Evolutionary conservation across 1,139 yeast genomes (phyloP).

Genomic region (Kurtzmaniella quercitrusa): DNA sequence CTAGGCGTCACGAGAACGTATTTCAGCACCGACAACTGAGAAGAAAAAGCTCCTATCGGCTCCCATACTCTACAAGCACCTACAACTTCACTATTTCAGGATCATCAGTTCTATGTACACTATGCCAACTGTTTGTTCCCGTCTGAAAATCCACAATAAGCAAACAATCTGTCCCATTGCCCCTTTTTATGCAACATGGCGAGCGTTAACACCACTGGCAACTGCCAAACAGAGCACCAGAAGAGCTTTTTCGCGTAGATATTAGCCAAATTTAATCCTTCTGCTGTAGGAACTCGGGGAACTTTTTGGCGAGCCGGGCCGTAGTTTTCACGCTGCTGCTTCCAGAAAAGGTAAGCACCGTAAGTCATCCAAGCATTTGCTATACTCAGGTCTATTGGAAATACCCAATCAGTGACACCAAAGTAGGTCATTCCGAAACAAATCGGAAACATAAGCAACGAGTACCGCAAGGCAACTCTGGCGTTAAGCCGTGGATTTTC

Average conservation of each 20-base stretch:
- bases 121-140: background rate
- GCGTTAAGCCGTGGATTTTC: constrained; percentile 91
- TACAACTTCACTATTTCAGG: too few species aligned
- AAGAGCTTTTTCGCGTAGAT: constrained; percentile 77
- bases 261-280: constrained; percentile 57
- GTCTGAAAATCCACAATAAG: constrained; percentile 20
- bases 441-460: constrained; percentile 86
- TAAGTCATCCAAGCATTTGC: constrained; percentile 84
- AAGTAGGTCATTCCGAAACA: constrained; percentile 80
- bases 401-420: constrained; percentile 79
- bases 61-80: too few species aligned
- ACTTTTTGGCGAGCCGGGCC: constrained; percentile 16
- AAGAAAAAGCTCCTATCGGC: too few species aligned
- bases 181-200: constrained; percentile 96
- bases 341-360: constrained; percentile 81
- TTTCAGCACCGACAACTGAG: too few species aligned
- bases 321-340: constrained; percentile 62
- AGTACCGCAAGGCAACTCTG: constrained; percentile 85
- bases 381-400: constrained; percentile 73
- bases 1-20: too few species aligned
- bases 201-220: constrained; percentile 82
- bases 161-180: constrained; percentile 77
- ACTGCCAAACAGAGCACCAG: constrained; percentile 93
- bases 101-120: background rate
- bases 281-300: constrained; percentile 40